phyloP scores from a whole-genome alignment of 2,329 filamentous ascomycete species.

The Stagonosporopsis cucurbitacearum region DNA sequence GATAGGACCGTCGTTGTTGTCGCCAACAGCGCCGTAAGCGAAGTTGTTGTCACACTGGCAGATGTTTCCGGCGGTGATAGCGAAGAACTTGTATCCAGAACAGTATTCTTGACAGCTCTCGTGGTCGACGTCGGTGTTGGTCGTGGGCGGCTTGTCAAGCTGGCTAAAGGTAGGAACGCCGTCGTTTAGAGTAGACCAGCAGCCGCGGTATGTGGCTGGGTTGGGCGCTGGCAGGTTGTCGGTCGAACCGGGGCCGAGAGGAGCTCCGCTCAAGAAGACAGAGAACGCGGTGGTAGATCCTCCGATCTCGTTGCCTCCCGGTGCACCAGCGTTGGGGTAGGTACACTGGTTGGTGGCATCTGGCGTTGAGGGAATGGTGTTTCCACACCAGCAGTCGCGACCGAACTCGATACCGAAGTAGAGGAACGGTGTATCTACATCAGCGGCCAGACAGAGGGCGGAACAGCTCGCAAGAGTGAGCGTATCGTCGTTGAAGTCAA shows the following conservation, averaged over 20 bases:
- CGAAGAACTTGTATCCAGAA: constrained; percentile 6
- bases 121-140: background rate
- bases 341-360: background rate
- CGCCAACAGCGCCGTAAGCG: background rate
- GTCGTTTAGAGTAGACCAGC: background rate
- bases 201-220: background rate
- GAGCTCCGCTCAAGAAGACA: background rate
- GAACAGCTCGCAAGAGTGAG: background rate
- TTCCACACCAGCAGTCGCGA: background rate
- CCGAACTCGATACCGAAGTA: background rate
- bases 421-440: background rate
- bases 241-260: no score
- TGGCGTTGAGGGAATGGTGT: background rate
- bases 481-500: background rate
- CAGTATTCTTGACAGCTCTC: background rate
- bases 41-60: constrained; percentile 4
- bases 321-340: background rate
- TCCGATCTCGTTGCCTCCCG: background rate
- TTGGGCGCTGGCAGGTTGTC: background rate
- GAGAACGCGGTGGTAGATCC: background rate
- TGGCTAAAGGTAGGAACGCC: background rate
- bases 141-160: background rate
- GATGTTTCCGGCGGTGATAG: background rate
- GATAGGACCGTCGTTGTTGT: no score
- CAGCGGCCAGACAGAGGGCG: background rate